phyloP scores from a whole-genome alignment of 2,329 filamentous ascomycete species.

The Aspergillus aculeatus region DNA sequence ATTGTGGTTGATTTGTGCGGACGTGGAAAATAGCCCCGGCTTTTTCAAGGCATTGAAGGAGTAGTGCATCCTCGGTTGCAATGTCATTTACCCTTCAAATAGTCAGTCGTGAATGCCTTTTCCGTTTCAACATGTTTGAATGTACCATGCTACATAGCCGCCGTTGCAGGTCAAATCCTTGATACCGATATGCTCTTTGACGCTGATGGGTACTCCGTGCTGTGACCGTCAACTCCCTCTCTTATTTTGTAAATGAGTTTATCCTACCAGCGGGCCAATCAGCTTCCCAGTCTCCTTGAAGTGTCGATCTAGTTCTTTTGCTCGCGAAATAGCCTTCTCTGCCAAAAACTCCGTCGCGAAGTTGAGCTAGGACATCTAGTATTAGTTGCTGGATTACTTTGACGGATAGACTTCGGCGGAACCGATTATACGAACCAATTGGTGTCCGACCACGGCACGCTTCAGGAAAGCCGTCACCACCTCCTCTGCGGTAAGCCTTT shows the following conservation, averaged over 20 bases:
- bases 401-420: background rate
- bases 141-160: conserved; percentile 37
- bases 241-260: background rate
- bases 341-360: conserved; percentile 41
- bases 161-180: conserved; percentile 45
- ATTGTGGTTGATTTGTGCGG: conserved; percentile 46
- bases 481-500: conserved; percentile 31
- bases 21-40: conserved; percentile 46
- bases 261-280: conserved; percentile 46
- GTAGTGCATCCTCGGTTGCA: conserved; percentile 35
- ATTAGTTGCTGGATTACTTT: background rate
- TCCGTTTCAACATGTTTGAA: background rate
- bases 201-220: conserved; percentile 56
- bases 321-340: conserved; percentile 34
- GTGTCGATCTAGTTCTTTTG: conserved; percentile 34
- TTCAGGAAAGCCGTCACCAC: conserved; percentile 36
- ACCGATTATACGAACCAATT: conserved; percentile 25
- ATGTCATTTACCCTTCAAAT: conserved; percentile 36
- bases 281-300: conserved; percentile 40
- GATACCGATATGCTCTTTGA: conserved; percentile 64
- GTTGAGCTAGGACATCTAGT: conserved; percentile 26
- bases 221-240: background rate
- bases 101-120: background rate
- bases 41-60: conserved; percentile 32
- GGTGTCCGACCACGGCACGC: conserved; percentile 34